Conservation (phyloP, 768 basidiomycete species). For the Cystofilobasidium macerans region DNA sequence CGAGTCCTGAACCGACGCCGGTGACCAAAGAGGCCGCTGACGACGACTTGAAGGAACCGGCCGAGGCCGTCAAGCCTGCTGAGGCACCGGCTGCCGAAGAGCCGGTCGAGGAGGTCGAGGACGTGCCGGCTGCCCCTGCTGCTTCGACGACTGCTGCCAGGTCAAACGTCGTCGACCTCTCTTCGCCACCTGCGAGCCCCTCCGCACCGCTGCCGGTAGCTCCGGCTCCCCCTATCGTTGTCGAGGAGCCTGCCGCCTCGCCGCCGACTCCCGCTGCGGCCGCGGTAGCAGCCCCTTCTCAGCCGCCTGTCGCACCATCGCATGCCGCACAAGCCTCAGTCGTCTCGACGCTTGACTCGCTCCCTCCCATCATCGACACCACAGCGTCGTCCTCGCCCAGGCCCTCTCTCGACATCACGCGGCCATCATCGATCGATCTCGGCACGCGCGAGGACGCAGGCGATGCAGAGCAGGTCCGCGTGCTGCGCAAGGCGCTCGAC, state of each 20-base stretch:
- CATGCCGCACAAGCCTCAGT: slow-evolving; percentile 8
- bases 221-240: no score
- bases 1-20: neutral
- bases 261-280: no score
- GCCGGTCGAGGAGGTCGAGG: no score
- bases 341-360: slow-evolving; percentile 9
- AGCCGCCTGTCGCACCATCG: neutral
- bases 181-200: no score
- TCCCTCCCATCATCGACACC: neutral
- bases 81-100: neutral
- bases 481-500: slow-evolving; percentile 63
- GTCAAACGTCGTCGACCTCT: no score
- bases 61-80: neutral
- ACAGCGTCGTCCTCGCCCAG: neutral
- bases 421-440: slow-evolving; percentile 1
- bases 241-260: no score
- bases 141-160: no score
- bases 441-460: slow-evolving; percentile 7
- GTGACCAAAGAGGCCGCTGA: neutral
- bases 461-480: slow-evolving; percentile 46
- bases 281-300: neutral
- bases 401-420: slow-evolving; percentile 15
- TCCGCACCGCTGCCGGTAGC: no score
- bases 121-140: no score
- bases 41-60: neutral